Base-by-base conservation (phyloP, 352 stramenopile genomes). In the Lagenidium sp. region DNA sequence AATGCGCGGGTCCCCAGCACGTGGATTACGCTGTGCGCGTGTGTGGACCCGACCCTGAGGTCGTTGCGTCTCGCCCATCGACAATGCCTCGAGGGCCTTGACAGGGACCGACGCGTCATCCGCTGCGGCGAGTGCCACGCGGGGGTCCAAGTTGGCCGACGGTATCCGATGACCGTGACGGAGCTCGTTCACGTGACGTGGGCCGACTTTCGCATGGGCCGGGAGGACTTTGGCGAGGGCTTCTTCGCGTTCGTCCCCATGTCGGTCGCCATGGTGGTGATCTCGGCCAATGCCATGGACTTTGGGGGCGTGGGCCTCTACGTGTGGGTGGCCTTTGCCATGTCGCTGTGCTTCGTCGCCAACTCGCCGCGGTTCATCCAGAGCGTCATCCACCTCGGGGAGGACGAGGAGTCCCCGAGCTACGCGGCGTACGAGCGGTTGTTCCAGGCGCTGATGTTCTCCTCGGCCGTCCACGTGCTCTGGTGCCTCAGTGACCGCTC, bases 201-300 rank as follows among this genome's bases (percentile, higher is more conserved):
- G 62, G 31, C 49, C 5, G 59, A 78, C 34, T 63, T 78, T 5
- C 40, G 41, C 11, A 28, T 24, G 0, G 45, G 53, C 4, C 38
- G 53, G 5, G 53, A 63, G 13, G 56, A 68, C 22, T 74, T 78
- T 35, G 65, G 54, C 1, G 56, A 60, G 11, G 63, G 62, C 1
- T 71, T 74, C 36, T 72, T 78, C 38, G 44, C 61, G 21, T 54
- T 74, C 11, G 63, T 78, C 15, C 65, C 65, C 5, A 55, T 55
- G 29, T 62, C 60, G 7, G 47, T 64, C 11, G 53, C 55, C 4
- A 25, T 73, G 1, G 53, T 73, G 15, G 42, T 69, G 11, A 41
- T 66, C 16, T 53, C 50, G 11, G 36, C 68, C 4, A 53, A 51
- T 6, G 57, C 44, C 21, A 55, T 75, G 41, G 48, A 63, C 15